Base-by-base conservation (phyloP, 2,329 filamentous ascomycete genomes). In the Fusarium nanum region DNA sequence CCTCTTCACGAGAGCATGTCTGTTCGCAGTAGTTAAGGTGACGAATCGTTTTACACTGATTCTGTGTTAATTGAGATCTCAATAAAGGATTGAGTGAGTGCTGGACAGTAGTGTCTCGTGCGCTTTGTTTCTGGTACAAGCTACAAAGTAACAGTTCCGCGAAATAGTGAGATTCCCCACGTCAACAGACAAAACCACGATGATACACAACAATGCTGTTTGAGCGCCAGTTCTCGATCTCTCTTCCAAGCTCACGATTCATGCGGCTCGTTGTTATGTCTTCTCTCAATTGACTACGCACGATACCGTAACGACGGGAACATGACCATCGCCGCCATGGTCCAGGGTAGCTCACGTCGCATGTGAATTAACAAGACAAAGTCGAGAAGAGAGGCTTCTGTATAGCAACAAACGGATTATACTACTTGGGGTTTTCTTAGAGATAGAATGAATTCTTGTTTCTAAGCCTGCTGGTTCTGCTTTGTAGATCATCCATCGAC, bases 381-480 rank as follows among this genome's bases (percentile, higher is more conserved):
- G 1, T 34, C 2, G 9, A 11, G 32, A n/a, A n/a, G 16, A 34
- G 18, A 34, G 8, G 32, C 30, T 2, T 1, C 5, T 34, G 32
- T 9, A 34, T 6, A 10, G 32, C 32, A 18, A 34, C 2, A 37
- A 18, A 18, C 5, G 8, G 14, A 7, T 8, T 9, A 34, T 9
- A 9, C 16, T 37, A 37, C 14, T 34, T 34, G 16, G 9, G 18
- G 16, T 18, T 37, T 10, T 37, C 32, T 34, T n/a, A 2, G 16
- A 37, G 16, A 11, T 37, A 11, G 9, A n/a, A 11, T 37, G 5
- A n/a, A 0, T 4, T n/a, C 2, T 0, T n/a, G 0, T 11, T 0
- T 37, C 5, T 5, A 18, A n/a, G 9, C 3, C 9, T 37, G 16
- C 32, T 37, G 16, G 16, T 37, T 18, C 5, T 37, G 9, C 16